These are phyloP conservation scores for Talaromyces sp. DNA, from an alignment of 2,329 filamentous ascomycete species.

Conservation along the genomic window DNA sequence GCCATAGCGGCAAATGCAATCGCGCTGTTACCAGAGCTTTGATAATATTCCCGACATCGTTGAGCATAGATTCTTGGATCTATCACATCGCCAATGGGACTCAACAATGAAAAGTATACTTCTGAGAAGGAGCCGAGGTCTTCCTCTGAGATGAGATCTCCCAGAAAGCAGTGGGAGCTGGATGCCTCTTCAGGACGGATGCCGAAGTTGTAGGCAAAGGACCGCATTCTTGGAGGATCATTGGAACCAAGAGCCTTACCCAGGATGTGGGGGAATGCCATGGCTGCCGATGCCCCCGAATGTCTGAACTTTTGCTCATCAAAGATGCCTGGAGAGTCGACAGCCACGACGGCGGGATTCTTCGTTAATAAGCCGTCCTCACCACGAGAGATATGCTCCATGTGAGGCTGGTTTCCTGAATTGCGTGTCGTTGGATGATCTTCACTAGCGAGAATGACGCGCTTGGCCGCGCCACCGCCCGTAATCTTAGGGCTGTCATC, in stretches of 20 bases:
- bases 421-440: neutral
- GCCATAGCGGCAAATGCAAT: conserved; percentile 28
- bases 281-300: conserved; percentile 29
- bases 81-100: conserved; percentile 24
- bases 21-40: conserved; percentile 16
- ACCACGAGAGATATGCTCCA: neutral
- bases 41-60: conserved; percentile 29
- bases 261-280: conserved; percentile 30
- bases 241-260: conserved; percentile 27
- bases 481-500: conserved; percentile 7
- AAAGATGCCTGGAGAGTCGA: conserved; percentile 25
- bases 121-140: conserved; percentile 24
- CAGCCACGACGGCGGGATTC: conserved; percentile 14
- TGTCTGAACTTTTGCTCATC: conserved; percentile 28
- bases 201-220: conserved; percentile 32
- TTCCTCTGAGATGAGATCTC: conserved; percentile 25
- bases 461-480: neutral
- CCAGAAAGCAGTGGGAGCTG: conserved; percentile 23
- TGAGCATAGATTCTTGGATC: conserved; percentile 27
- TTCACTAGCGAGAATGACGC: neutral
- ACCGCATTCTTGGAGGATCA: conserved; percentile 25
- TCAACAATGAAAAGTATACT: conserved; percentile 25
- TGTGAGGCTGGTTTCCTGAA: neutral
- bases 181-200: conserved; percentile 30
- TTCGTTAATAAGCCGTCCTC: conserved; percentile 7